Evolutionary conservation across 2,329 filamentous ascomycete species (phyloP).

Genomic region (Aspergillus hiratsukae): DNA sequence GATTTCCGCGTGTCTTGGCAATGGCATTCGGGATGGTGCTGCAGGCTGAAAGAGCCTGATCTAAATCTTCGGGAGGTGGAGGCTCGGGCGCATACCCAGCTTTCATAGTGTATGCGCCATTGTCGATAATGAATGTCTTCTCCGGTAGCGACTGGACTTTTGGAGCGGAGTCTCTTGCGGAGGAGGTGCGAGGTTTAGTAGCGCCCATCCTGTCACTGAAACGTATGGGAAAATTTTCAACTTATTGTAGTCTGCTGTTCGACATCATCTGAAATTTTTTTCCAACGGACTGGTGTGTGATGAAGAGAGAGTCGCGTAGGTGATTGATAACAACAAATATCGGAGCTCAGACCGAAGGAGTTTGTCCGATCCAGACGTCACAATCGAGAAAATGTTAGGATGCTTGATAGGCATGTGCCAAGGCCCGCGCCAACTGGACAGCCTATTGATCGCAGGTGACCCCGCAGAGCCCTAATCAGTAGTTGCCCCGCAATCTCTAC

Average conservation of each 20-base stretch:
- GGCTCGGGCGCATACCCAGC: conserved; percentile 65
- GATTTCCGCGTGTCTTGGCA: conserved; percentile 72
- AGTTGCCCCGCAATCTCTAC: conserved; percentile 23
- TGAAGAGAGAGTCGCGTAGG: neutral
- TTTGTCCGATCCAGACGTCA: conserved; percentile 9
- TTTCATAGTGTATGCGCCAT: conserved; percentile 88
- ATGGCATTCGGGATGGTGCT: conserved; percentile 81
- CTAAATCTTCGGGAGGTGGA: conserved; percentile 30
- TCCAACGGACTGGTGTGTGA: neutral
- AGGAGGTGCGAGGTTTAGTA: conserved; percentile 31
- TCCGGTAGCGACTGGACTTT: conserved; percentile 50
- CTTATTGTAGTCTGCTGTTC: neutral
- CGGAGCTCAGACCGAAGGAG: conserved; percentile 7
- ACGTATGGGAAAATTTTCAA: neutral
- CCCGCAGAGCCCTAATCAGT: conserved; percentile 30
- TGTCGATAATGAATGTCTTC: conserved; percentile 82
- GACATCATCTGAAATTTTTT: neutral
- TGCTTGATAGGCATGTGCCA: conserved; percentile 12
- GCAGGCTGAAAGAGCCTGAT: conserved; percentile 48
- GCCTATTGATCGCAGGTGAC: conserved; percentile 18
- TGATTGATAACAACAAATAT: conserved; percentile 2
- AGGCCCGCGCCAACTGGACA: conserved; percentile 8
- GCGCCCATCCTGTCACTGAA: conserved; percentile 24
- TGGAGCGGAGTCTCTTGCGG: conserved; percentile 50
- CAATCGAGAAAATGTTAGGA: conserved; percentile 16